These are phyloP conservation scores for Chlorella sorokiniana DNA, from an alignment of 139 green algal species.

Conservation along the genomic window DNA sequence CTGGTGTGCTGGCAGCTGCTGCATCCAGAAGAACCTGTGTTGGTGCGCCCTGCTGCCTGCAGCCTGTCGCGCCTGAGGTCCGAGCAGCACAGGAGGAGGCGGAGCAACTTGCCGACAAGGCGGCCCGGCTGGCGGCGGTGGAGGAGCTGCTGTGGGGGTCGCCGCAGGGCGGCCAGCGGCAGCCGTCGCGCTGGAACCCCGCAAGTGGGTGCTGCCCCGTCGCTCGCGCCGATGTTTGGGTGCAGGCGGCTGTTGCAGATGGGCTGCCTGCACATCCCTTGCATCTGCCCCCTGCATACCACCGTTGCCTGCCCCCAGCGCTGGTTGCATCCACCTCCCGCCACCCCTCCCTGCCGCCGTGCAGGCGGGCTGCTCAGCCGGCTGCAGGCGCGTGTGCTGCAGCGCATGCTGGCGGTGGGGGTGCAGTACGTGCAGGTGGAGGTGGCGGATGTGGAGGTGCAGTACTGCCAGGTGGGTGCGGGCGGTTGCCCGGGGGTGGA, in stretches of 20 bases:
- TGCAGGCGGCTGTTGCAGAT: neutral
- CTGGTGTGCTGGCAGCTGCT: neutral
- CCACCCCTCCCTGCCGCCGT: neutral
- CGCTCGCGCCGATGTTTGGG: neutral
- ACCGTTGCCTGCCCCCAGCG: no score
- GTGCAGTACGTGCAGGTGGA: conserved; percentile 50
- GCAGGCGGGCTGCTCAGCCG: conserved; percentile 2
- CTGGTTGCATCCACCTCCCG: no score
- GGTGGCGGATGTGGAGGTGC: conserved; percentile 36
- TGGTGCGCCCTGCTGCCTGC: neutral
- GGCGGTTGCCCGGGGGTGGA: no score
- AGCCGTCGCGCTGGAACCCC: conserved; percentile 5
- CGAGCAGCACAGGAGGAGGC: neutral
- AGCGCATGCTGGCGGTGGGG: conserved; percentile 28
- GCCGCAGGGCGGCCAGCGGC: neutral
- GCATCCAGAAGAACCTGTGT: no score
- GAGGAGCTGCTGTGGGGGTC: conserved; percentile 60
- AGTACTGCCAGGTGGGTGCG: conserved; percentile 33
- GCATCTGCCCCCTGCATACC: no score
- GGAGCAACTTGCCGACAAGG: conserved; percentile 16
- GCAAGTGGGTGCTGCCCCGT: neutral
- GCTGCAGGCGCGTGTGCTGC: conserved; percentile 20
- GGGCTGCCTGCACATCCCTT: neutral
- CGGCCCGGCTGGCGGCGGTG: conserved; percentile 44
- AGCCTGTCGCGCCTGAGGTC: conserved; percentile 1